These are phyloP conservation scores for Purpureocillium lavendulum DNA, from an alignment of 2,329 filamentous ascomycete species.

Conservation along the genomic window DNA sequence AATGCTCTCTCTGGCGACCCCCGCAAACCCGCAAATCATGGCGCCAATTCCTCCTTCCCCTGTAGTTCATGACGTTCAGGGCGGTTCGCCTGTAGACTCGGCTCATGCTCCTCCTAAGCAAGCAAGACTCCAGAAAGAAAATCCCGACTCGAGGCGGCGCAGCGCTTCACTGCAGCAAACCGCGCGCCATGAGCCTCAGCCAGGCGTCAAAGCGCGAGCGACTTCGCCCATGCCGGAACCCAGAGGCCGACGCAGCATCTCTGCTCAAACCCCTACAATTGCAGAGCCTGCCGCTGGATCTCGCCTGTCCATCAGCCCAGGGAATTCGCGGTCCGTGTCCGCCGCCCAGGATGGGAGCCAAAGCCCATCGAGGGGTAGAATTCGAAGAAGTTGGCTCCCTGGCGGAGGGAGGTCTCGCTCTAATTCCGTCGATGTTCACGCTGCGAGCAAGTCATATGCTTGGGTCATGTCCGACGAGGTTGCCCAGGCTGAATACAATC, in stretches of 20 bases:
- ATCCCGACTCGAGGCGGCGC: slow-evolving; percentile 15
- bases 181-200: slow-evolving; percentile 12
- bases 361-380: slow-evolving; percentile 34
- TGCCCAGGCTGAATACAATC: slow-evolving; percentile 47
- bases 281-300: slow-evolving; percentile 19
- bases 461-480: slow-evolving; percentile 49
- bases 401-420: slow-evolving; percentile 41
- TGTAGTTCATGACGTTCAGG: slow-evolving; percentile 2
- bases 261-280: slow-evolving; percentile 32
- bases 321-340: slow-evolving; percentile 18
- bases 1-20: slow-evolving; percentile 11
- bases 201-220: slow-evolving; percentile 15
- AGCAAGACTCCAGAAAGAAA: slow-evolving; percentile 23
- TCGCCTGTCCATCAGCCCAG: slow-evolving; percentile 19
- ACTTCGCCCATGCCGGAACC: slow-evolving; percentile 26
- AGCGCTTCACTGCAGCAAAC: slow-evolving; percentile 23
- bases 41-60: slow-evolving; percentile 20
- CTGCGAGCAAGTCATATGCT: slow-evolving; percentile 22
- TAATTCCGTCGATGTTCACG: slow-evolving; percentile 30
- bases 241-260: slow-evolving; percentile 36
- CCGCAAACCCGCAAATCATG: slow-evolving; percentile 17
- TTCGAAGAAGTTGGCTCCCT: slow-evolving; percentile 47
- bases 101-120: slow-evolving; percentile 5
- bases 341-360: slow-evolving; percentile 24
- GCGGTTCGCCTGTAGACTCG: too few species aligned